A percentile compares a stretch with the other conserved stretches of the same genome.
Evolutionary conservation across 345 rosid genomes (phyloP).

Genomic region (Barbarea vulgaris): DNA sequence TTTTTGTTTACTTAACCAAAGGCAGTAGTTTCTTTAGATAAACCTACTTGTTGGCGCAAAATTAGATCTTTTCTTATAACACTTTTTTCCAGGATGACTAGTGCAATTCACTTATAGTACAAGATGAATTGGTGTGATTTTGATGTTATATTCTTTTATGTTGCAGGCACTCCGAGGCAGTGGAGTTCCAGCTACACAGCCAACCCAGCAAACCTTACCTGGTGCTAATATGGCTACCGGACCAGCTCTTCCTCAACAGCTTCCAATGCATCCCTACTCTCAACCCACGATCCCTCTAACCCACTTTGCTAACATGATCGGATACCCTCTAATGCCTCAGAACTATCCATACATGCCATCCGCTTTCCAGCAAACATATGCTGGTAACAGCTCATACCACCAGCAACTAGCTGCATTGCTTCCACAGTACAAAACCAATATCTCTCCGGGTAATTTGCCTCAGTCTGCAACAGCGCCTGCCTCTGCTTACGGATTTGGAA

Average conservation of each 20-base stretch:
- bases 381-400: conserved; percentile 79
- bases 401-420: conserved; percentile 86
- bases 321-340: conserved; percentile 90
- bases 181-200: conserved; percentile 70
- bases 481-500: conserved; percentile 88
- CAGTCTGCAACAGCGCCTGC: conserved; percentile 77
- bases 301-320: conserved; percentile 81
- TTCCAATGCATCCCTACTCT: conserved; percentile 87
- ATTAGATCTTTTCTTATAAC: not conserved
- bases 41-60: not conserved
- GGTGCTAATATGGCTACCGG: conserved; percentile 71
- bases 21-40: conserved; percentile 6
- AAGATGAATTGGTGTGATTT: not conserved
- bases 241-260: conserved; percentile 81
- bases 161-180: conserved; percentile 68
- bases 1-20: conserved; percentile 3
- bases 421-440: conserved; percentile 86
- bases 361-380: conserved; percentile 80
- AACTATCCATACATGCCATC: conserved; percentile 93
- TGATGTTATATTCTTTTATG: conserved; percentile 13
- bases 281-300: conserved; percentile 87
- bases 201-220: conserved; percentile 59
- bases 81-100: not conserved
- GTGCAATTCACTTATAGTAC: not conserved
- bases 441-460: conserved; percentile 78